Evolutionary conservation across 2,329 filamentous ascomycete genomes (phyloP), one percentile per base, ranked within the genome.

Genomic region (Monosporascus sp.): DNA sequence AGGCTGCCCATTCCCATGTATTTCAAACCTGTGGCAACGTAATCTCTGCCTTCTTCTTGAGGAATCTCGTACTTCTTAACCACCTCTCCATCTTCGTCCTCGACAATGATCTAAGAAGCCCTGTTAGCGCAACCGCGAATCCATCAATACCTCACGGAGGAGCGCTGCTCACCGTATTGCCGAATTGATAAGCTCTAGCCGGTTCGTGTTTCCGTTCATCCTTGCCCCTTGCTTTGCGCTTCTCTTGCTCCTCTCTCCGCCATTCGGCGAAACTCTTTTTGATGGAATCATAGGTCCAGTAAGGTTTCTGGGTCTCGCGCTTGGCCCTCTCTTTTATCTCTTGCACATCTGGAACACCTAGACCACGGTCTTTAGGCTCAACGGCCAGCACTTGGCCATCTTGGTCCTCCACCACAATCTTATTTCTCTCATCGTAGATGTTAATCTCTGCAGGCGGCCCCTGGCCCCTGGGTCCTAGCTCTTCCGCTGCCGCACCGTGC

Each of bases 81-180:
- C 35, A 95, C 90, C 67, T 95, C 90, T 44, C 89, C 89, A 61
- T 92, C 86, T 68, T 89, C 87, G 57, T 95, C 89, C 72, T 95
- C 89, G 17, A 95, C 88, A 66, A 95, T 93, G 59, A 95, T 90
- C 74, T 89, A 19, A 50, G 17, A 14, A 1, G 11, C n/a, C 16
- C 22, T 49, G 63, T 75, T 64, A 74, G 67, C 26, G 49, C 52
- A 43, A 5, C 31, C 9, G 24, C 37, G 9, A 8, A 20, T 27
- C 9, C 40, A 52, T 7, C 20, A 19, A 31, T 9, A 16, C 44
- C 14, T 2, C 26, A 14, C 24, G 11, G 44, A n/a, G 3, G 22
- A 31, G 37, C 26, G 48, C 24, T 16, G 14, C 80, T 68, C 76
- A 85, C 82, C 44, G 81, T 92, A 66, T 90, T 92, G 58, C 90